phyloP scores from a whole-genome alignment of 495 filamentous ascomycete species.

The Hypoxylon cercidicola region DNA sequence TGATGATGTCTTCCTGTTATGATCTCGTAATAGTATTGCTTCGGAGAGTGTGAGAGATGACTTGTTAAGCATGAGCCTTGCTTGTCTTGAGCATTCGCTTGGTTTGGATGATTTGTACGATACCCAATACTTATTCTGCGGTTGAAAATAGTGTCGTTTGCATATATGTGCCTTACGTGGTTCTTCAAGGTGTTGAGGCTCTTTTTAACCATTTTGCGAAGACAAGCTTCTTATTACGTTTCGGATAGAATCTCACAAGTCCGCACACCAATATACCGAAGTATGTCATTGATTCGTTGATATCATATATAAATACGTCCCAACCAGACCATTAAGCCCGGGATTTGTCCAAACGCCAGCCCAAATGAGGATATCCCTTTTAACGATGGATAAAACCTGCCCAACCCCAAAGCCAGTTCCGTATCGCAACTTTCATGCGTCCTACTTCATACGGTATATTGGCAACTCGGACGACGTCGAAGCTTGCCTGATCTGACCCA shows the following conservation, averaged over 20 bases:
- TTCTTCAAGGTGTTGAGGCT: too few species aligned
- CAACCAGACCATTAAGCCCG: too few species aligned
- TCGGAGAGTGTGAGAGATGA: slow-evolving; percentile 6
- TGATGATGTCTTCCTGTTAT: background rate
- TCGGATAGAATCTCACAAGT: too few species aligned
- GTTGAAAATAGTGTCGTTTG: background rate
- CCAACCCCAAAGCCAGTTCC: slow-evolving; percentile 1
- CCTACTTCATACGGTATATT: slow-evolving; percentile 8
- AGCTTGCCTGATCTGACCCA: background rate
- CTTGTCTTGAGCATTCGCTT: background rate
- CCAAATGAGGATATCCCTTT: slow-evolving; percentile 12
- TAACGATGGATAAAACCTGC: slow-evolving; percentile 12
- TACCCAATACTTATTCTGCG: slow-evolving; percentile 10
- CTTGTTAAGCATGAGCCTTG: background rate
- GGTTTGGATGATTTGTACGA: slow-evolving; percentile 24
- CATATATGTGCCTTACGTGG: too few species aligned
- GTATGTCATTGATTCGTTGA: too few species aligned
- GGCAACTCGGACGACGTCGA: slow-evolving; percentile 14
- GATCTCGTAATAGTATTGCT: background rate
- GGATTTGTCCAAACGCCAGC: too few species aligned
- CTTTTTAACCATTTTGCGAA: too few species aligned
- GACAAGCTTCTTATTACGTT: too few species aligned
- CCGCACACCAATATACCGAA: too few species aligned
- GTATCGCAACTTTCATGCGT: background rate
- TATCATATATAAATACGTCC: too few species aligned